A percentile compares a stretch with the other conserved stretches of the same genome.
phyloP scores from a whole-genome alignment of 306 rosid species.

The Dicorynia guianensis region DNA sequence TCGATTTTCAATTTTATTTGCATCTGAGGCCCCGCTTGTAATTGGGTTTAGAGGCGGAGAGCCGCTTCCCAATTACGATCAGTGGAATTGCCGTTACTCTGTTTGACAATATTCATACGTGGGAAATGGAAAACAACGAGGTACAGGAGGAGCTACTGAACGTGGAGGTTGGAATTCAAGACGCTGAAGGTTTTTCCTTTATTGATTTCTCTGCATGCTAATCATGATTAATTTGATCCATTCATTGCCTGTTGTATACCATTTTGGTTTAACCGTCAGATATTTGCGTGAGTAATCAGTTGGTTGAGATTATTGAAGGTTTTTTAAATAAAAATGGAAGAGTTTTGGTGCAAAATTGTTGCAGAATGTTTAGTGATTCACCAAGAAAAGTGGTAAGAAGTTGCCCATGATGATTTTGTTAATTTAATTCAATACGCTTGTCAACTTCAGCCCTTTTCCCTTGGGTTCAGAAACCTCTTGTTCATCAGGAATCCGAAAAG shows the following conservation, averaged over 20 bases:
- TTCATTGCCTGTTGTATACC: not conserved
- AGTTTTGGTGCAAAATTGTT: not conserved
- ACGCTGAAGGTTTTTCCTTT: slow-evolving; percentile 69
- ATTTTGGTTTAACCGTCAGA: not conserved
- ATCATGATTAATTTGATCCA: too few relatives aligned
- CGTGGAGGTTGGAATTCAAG: slow-evolving; percentile 73
- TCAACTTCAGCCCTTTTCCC: slow-evolving; percentile 66
- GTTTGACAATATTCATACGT: not conserved
- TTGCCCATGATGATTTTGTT: too few relatives aligned
- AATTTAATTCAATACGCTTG: not conserved
- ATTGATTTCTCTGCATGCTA: not conserved
- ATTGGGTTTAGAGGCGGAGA: not conserved
- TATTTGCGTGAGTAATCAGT: not conserved
- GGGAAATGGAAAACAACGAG: slow-evolving; percentile 64
- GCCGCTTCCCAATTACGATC: not conserved
- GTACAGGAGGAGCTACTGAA: slow-evolving; percentile 68
- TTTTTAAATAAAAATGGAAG: not conserved
- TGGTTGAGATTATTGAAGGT: not conserved
- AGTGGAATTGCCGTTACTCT: not conserved
- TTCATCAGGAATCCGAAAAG: slow-evolving; percentile 70
- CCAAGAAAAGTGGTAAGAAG: too few relatives aligned
- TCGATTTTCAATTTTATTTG: not conserved
- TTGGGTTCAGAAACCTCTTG: slow-evolving; percentile 68
- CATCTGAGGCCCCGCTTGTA: not conserved
- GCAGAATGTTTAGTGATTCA: too few relatives aligned